Evolutionary conservation across 371 early-diverging fungal genomes (phyloP), one percentile per base, ranked within the genome.

Genomic region (Synchytrium microbalum): DNA sequence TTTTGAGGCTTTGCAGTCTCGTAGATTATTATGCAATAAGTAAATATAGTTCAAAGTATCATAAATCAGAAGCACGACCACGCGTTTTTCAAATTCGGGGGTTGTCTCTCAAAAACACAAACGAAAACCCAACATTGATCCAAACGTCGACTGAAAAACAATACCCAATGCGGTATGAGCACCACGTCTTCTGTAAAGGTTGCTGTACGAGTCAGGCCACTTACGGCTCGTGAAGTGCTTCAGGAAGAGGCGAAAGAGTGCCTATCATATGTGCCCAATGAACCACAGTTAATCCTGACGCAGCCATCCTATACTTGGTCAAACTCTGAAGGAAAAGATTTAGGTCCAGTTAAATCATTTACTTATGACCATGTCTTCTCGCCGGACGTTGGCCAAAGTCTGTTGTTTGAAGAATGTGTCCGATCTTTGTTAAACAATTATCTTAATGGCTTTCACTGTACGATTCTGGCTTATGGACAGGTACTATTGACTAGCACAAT

Each of bases 401-500:
- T 85, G 54, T 84, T 98, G 26, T 98, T 88, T 77, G 79, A 75
- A 1, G 72, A 79, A 3, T 81, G 83, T 25, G 89, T 86, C 0
- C 71, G 74, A 26, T 86, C 86, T 27, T 76, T 96, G 72, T 86
- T 98, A 10, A 87, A 86, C 59, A 83, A 87, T 59, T 96, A 96
- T 72, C 70, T 93, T 57, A 75, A 79, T 33, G 92, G 92, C 24
- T 99, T 87, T 81, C 97, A 92, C 82, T 93, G 87, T 52, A 96
- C 91, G n/a, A 89, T 92, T 60, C 84, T 99, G 66, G 99, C 99
- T 28, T 99, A 99, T 82, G 99, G 78, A 52, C 85, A 74, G 74
- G 77, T 77, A 72, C 74, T 0, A 77, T 76, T 56, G 77, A 76
- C 64, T 54, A 71, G 32, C 72, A 74, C 14, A 75, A 72, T 60